Percentiles rank a stretch among this genome's conserved stretches.
phyloP scores from a whole-genome alignment of 2,329 filamentous ascomycete genomes.

The Aureobasidium sp. region DNA sequence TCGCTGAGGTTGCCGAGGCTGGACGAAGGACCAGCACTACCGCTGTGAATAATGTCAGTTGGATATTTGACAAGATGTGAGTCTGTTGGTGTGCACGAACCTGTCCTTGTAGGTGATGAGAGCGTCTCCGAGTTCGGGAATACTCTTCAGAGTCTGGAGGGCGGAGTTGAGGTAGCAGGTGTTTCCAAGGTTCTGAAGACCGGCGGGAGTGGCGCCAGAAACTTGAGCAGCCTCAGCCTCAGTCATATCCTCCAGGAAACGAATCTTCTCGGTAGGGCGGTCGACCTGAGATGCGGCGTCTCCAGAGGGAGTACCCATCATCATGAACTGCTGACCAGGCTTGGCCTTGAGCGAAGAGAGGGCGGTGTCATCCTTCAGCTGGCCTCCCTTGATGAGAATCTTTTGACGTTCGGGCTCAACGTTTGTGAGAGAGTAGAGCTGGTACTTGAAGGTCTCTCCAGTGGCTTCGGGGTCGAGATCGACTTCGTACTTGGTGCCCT shows the following conservation, averaged over 20 bases:
- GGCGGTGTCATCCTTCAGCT: conserved; percentile 90
- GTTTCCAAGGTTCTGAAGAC: conserved; percentile 87
- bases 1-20: conserved; percentile 36
- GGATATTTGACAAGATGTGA: neutral
- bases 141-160: conserved; percentile 77
- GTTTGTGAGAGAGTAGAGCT: conserved; percentile 88
- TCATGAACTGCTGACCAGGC: conserved; percentile 80
- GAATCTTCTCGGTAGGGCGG: conserved; percentile 67
- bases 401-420: conserved; percentile 97
- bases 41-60: neutral
- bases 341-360: conserved; percentile 80
- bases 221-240: conserved; percentile 81
- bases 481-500: conserved; percentile 90
- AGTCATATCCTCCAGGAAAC: conserved; percentile 96
- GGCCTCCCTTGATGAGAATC: conserved; percentile 85
- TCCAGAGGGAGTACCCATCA: conserved; percentile 84
- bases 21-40: conserved; percentile 18
- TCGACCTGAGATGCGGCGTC: conserved; percentile 54
- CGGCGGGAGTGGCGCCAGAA: conserved; percentile 77
- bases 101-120: conserved; percentile 52
- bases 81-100: neutral
- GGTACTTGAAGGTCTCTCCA: conserved; percentile 91
- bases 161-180: conserved; percentile 99
- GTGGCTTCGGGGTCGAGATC: conserved; percentile 78
- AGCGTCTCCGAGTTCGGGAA: conserved; percentile 83